Base-by-base conservation (phyloP, 257 asterid genomes). In the Nicotiana paniculata region DNA sequence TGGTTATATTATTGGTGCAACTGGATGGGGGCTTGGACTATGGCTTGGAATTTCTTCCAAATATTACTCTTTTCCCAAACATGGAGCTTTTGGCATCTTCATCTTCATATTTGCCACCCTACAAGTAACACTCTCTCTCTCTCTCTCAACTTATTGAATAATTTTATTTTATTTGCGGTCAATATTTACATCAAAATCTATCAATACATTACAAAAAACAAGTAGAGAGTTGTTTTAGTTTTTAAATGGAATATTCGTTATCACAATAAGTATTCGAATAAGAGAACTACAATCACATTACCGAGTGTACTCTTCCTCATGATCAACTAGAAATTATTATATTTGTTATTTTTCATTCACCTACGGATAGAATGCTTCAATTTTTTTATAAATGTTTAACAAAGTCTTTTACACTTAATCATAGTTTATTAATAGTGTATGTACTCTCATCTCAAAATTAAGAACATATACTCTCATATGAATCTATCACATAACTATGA, bases 61-160 rank as follows among this genome's bases (percentile, higher is more conserved):
- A 28, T 18, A 86, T 63, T 88, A 89, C 63, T n/a, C 6, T 28
- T 88, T 88, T 67, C 88, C 21, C 67, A 79, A 67, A 32, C 97
- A 93, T 70, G 63, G 87, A 63, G 82, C 77, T 21, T 65, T 87
- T 2, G 94, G 86, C 48, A 80, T 86, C 2, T 6, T 84, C 12
- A 88, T 93, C 37, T 91, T 90, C 80, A 86, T 89, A 4, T 88
- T 90, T 77, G 51, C 96, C 3, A 90, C 92, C 4, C 58, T 91
- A 30, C 97, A 92, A 86, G 97, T 92, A 86, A 77, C 46, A 1
- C 77, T 1, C 62, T 16, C 3, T 24, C 7, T 24, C 1, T 48
- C 9, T 63, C 21, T 0, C 5, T 26, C 3, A 72, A 70, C 11
- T 24, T 43, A 5, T 69, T 69, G 13, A 69, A 35, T 67, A 33